Percentiles rank a stretch among this genome's conserved stretches.
phyloP scores from a whole-genome alignment of 306 rosid species.

The Styphnolobium japonicum region DNA sequence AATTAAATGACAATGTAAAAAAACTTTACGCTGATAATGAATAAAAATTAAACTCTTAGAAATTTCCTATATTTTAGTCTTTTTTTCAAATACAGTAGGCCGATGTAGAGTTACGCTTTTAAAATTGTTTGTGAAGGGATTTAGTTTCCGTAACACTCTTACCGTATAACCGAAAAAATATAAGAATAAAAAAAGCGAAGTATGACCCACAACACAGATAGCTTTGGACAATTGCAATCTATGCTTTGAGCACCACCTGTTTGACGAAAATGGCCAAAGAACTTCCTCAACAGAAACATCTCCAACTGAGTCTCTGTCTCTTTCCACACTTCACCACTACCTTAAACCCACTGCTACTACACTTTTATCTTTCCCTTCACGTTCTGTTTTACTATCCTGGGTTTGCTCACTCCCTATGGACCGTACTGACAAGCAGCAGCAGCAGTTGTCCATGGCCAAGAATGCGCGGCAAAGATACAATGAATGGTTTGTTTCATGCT shows the following conservation, averaged over 20 bases:
- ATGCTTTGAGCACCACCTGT: slow-evolving; percentile 66
- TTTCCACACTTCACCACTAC: slow-evolving; percentile 42
- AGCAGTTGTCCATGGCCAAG: slow-evolving; percentile 70
- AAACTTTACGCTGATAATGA: no score
- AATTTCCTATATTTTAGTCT: no score
- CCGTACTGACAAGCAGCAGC: slow-evolving; percentile 68
- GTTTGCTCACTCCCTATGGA: slow-evolving; percentile 58
- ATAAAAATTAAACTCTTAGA: no score
- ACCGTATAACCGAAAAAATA: no score
- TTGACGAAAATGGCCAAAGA: slow-evolving; percentile 70
- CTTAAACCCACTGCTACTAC: slow-evolving; percentile 49
- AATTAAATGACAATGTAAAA: no score
- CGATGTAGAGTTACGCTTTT: no score
- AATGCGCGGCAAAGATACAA: slow-evolving; percentile 68
- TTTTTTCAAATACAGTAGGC: no score
- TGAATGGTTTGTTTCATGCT: slow-evolving; percentile 76
- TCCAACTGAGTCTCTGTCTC: slow-evolving; percentile 56
- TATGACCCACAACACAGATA: slow-evolving; percentile 85
- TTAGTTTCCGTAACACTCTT: no score
- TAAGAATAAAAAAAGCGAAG: slow-evolving; percentile 41
- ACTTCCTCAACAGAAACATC: slow-evolving; percentile 49
- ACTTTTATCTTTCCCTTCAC: slow-evolving; percentile 41
- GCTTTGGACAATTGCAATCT: slow-evolving; percentile 87
- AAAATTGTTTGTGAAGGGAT: no score
- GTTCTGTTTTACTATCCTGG: slow-evolving; percentile 38